Percentiles rank a stretch among this genome's conserved stretches.
phyloP scores from a whole-genome alignment of 1,284 basidiomycete species.

The Schizophyllum amplum region DNA sequence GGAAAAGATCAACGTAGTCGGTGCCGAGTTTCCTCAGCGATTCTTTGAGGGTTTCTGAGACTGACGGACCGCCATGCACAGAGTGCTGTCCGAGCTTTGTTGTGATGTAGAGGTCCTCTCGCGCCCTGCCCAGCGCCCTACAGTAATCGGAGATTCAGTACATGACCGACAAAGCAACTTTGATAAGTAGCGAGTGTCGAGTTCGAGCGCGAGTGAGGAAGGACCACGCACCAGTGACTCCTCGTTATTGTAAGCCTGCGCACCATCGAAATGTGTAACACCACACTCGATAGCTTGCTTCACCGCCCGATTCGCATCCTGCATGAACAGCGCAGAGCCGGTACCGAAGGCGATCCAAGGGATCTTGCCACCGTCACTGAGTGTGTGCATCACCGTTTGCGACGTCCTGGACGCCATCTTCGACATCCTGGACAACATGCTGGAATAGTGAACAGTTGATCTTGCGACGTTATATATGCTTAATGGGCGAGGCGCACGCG shows the following conservation, averaged over 20 bases:
- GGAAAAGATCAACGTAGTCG: constrained; percentile 70
- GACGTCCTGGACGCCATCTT: too few relatives aligned
- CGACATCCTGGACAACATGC: too few relatives aligned
- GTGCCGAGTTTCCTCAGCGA: constrained; percentile 55
- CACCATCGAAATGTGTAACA: constrained; percentile 65
- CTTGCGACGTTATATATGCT: too few relatives aligned
- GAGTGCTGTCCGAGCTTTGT: constrained; percentile 52
- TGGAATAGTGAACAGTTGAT: too few relatives aligned
- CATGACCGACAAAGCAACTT: too few relatives aligned
- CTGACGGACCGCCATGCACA: constrained; percentile 20
- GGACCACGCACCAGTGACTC: constrained; percentile 43
- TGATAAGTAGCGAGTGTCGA: too few relatives aligned
- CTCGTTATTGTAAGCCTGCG: constrained; percentile 62
- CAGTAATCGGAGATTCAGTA: too few relatives aligned
- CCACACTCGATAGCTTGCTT: constrained; percentile 50
- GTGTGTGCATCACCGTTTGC: background rate
- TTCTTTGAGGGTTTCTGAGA: constrained; percentile 40
- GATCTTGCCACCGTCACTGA: background rate
- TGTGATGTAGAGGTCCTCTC: constrained; percentile 53
- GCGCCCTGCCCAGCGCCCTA: constrained; percentile 44
- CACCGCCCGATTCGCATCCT: constrained; percentile 24
- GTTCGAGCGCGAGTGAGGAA: too few relatives aligned
- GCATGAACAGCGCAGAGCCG: background rate
- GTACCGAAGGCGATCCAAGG: background rate
- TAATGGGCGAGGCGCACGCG: too few relatives aligned